These are phyloP conservation scores for Corylus americana DNA, from an alignment of 306 rosid species.

Conservation along the genomic window DNA sequence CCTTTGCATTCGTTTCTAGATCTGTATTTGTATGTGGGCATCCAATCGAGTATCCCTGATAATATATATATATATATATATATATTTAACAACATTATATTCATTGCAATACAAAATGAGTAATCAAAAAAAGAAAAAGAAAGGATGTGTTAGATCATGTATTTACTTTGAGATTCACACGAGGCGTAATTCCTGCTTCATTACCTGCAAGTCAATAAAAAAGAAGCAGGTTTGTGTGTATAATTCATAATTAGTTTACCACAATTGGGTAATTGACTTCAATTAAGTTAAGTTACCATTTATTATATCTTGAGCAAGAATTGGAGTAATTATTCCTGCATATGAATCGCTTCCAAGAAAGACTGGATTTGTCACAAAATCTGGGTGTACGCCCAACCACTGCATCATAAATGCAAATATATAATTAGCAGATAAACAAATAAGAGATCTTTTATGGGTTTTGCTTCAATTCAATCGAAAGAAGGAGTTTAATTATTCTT, in stretches of 20 bases:
- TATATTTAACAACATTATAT: background rate
- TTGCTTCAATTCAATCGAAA: no score
- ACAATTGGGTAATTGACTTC: background rate
- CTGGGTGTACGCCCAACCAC: slow-evolving; percentile 27
- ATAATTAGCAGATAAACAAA: background rate
- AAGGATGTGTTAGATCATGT: background rate
- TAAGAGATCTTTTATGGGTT: no score
- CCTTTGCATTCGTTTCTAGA: slow-evolving; percentile 13
- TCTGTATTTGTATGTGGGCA: slow-evolving; percentile 29
- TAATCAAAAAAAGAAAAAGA: background rate
- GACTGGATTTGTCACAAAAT: slow-evolving; percentile 20
- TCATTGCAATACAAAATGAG: background rate
- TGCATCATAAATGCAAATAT: background rate
- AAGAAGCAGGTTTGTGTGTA: background rate
- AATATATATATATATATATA: no score
- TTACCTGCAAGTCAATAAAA: slow-evolving; percentile 19
- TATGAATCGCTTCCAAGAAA: slow-evolving; percentile 32
- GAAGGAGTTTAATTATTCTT: background rate
- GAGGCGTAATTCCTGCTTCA: slow-evolving; percentile 26
- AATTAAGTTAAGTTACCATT: slow-evolving; percentile 9
- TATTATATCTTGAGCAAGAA: slow-evolving; percentile 28
- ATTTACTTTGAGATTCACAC: slow-evolving; percentile 32
- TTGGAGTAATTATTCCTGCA: slow-evolving; percentile 29
- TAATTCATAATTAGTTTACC: background rate
- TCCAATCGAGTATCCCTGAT: slow-evolving; percentile 23